A percentile compares a stretch with the other conserved stretches of the same genome.
These are phyloP conservation scores for Penicillium sp. DNA, from an alignment of 2,329 filamentous ascomycete genomes.

Conservation along the genomic window DNA sequence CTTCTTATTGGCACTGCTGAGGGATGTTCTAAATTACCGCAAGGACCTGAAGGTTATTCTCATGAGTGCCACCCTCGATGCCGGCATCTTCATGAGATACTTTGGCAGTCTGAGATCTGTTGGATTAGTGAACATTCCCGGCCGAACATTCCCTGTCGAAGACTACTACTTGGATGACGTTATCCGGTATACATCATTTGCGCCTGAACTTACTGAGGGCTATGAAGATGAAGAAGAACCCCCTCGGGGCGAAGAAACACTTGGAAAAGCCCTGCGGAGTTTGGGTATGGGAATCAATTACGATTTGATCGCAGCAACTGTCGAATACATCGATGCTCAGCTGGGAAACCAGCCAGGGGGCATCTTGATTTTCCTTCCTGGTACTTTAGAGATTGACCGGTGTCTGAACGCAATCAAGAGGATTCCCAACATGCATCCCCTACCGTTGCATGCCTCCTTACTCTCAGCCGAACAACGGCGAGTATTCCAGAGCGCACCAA, in stretches of 20 bases:
- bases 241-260: constrained; percentile 45
- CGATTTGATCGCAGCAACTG: constrained; percentile 74
- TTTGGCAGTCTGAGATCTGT: constrained; percentile 71
- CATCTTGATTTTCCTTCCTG: constrained; percentile 93
- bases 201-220: constrained; percentile 37
- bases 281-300: constrained; percentile 89
- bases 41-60: constrained; percentile 84
- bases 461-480: constrained; percentile 82
- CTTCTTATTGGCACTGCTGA: constrained; percentile 82
- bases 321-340: constrained; percentile 76
- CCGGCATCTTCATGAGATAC: constrained; percentile 78
- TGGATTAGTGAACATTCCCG: constrained; percentile 79
- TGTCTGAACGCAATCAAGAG: constrained; percentile 66
- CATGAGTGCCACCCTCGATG: constrained; percentile 95
- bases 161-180: constrained; percentile 91
- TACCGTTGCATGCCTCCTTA: constrained; percentile 89
- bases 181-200: constrained; percentile 73
- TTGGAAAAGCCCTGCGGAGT: constrained; percentile 69
- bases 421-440: constrained; percentile 68
- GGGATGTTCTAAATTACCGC: constrained; percentile 72
- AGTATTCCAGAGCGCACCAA: constrained; percentile 75
- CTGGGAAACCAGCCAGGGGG: constrained; percentile 73
- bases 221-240: constrained; percentile 42
- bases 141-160: constrained; percentile 83
- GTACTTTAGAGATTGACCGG: constrained; percentile 85